Conservation (phyloP, 73 alveolate species). For the Paramecium pentaurelia region DNA sequence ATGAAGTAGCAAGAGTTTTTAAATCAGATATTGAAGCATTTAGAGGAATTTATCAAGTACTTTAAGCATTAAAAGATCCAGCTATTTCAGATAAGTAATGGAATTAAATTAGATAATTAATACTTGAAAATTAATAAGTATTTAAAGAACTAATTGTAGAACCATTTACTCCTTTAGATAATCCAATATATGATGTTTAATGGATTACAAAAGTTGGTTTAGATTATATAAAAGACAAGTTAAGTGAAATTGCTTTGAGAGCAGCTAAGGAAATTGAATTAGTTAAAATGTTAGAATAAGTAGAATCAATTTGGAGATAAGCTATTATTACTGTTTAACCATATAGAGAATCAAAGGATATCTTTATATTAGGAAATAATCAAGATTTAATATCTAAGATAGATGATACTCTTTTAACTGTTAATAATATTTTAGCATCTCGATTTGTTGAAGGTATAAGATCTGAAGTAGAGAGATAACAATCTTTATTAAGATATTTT, state of each 20-base stretch:
- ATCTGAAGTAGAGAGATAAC: constrained; percentile 50
- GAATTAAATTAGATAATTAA: constrained; percentile 48
- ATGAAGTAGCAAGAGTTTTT: constrained; percentile 73
- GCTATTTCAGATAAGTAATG: constrained; percentile 60
- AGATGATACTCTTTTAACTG: constrained; percentile 66
- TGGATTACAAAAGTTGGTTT: constrained; percentile 38
- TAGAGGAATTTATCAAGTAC: constrained; percentile 82
- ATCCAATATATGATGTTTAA: constrained; percentile 56
- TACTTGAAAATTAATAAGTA: not conserved
- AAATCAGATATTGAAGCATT: constrained; percentile 66
- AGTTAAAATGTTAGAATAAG: constrained; percentile 58
- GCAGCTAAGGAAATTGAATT: constrained; percentile 64
- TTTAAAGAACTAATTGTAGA: constrained; percentile 32
- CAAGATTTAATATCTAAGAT: constrained; percentile 59
- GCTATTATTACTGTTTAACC: constrained; percentile 40
- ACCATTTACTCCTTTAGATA: constrained; percentile 27
- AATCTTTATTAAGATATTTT: constrained; percentile 41
- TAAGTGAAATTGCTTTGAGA: constrained; percentile 64
- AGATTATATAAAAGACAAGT: constrained; percentile 55
- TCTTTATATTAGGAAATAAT: constrained; percentile 54
- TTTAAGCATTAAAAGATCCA: constrained; percentile 58
- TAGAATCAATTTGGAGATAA: constrained; percentile 62
- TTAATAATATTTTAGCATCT: constrained; percentile 58
- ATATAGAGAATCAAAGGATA: constrained; percentile 51
- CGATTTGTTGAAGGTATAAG: constrained; percentile 64